Percentiles rank a stretch among this genome's conserved stretches.
phyloP scores from a whole-genome alignment of 2,329 filamentous ascomycete genomes.

The Achaetomium macrosporum region DNA sequence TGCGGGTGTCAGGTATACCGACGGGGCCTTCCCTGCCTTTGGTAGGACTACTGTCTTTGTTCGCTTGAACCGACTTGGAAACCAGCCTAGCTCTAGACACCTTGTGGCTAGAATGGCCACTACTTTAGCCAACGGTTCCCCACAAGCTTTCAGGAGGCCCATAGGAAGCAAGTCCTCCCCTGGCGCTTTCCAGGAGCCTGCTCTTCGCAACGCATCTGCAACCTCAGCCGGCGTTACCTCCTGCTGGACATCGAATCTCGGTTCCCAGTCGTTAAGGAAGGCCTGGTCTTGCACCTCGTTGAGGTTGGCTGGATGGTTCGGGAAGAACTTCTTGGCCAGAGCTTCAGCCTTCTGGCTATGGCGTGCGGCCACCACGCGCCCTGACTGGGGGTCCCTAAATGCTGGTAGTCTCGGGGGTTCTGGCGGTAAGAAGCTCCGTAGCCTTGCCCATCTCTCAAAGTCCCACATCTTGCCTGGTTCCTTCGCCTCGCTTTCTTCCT shows the following conservation, averaged over 20 bases:
- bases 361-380: too few species aligned
- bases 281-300: not conserved
- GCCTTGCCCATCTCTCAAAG: too few species aligned
- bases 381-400: too few species aligned
- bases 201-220: too few species aligned
- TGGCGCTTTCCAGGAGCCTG: too few species aligned
- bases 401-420: too few species aligned
- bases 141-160: not conserved
- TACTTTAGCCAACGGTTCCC: not conserved
- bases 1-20: not conserved
- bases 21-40: not conserved
- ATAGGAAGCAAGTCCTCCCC: too few species aligned
- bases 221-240: too few species aligned
- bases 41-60: not conserved
- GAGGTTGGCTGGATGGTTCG: not conserved
- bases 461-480: too few species aligned
- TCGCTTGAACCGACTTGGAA: not conserved
- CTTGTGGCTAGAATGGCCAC: not conserved
- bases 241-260: not conserved
- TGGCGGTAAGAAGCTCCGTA: too few species aligned
- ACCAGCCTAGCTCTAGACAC: not conserved
- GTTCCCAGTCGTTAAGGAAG: not conserved
- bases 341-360: not conserved
- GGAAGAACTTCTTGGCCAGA: not conserved
- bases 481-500: too few species aligned